phyloP scores from a whole-genome alignment of 2,329 filamentous ascomycete species.

The Epichloe scottii region DNA sequence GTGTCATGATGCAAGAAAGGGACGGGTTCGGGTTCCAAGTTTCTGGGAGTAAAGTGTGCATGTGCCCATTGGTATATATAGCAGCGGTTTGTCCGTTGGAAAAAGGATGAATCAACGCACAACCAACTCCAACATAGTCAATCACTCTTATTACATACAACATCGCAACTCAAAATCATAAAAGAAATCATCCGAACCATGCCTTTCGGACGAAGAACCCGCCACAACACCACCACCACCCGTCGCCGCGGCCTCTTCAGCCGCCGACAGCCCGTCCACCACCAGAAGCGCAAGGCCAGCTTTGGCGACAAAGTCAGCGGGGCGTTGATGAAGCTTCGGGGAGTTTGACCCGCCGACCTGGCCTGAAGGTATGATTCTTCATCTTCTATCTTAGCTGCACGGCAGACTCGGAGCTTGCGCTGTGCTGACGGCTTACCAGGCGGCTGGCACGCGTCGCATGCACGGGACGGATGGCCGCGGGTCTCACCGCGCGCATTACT shows the following conservation, averaged over 20 bases:
- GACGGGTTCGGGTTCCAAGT: too few species aligned
- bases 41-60: too few species aligned
- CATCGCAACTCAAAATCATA: too few species aligned
- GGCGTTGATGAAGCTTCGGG: slow-evolving; percentile 61
- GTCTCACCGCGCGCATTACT: slow-evolving; percentile 22
- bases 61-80: too few species aligned
- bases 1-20: too few species aligned
- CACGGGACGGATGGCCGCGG: slow-evolving; percentile 60
- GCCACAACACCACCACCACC: slow-evolving; percentile 20
- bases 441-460: slow-evolving; percentile 62
- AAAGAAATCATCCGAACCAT: slow-evolving; percentile 6
- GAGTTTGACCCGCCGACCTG: slow-evolving; percentile 53
- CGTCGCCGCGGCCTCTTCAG: slow-evolving; percentile 28
- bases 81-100: too few species aligned
- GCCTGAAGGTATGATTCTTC: slow-evolving; percentile 47
- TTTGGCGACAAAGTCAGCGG: slow-evolving; percentile 70
- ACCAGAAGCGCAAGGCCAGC: slow-evolving; percentile 54
- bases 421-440: slow-evolving; percentile 27
- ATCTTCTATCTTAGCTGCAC: too few species aligned
- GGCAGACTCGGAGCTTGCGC: not conserved
- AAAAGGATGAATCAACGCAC: too few species aligned
- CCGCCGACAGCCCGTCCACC: slow-evolving; percentile 33
- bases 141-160: not conserved
- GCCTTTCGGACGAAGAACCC: slow-evolving; percentile 13
- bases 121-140: not conserved